These are phyloP conservation scores for Urostyla sp. DNA, from an alignment of 73 alveolate species.

Conservation along the genomic window DNA sequence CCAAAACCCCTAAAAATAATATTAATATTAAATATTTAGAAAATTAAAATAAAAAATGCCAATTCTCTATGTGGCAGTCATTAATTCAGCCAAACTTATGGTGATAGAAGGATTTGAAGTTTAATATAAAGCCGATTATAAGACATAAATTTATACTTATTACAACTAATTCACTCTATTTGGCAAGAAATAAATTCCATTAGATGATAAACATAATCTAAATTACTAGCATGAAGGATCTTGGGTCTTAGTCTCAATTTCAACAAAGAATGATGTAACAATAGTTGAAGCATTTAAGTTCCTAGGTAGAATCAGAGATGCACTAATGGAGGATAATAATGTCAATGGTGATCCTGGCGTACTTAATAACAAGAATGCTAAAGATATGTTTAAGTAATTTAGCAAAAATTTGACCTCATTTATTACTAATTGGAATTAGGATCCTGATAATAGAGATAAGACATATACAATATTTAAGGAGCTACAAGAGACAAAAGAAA, in stretches of 20 bases:
- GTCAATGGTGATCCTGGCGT: not conserved
- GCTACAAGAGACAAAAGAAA: slow-evolving; percentile 2
- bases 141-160: too few relatives aligned
- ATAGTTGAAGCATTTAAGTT: slow-evolving; percentile 43
- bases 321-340: not conserved
- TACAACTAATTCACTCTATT: too few relatives aligned
- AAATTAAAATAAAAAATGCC: too few relatives aligned
- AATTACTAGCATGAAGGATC: slow-evolving; percentile 41
- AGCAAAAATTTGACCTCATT: slow-evolving; percentile 27
- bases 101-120: too few relatives aligned
- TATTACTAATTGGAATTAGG: slow-evolving; percentile 33
- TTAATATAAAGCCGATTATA: too few relatives aligned
- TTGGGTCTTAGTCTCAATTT: slow-evolving; percentile 44
- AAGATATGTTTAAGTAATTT: not conserved
- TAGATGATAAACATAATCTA: slow-evolving; percentile 5
- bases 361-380: not conserved
- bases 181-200: not conserved
- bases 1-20: too few relatives aligned
- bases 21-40: too few relatives aligned
- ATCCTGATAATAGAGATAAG: slow-evolving; percentile 43
- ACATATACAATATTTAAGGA: slow-evolving; percentile 30
- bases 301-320: slow-evolving; percentile 14
- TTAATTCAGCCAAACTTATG: too few relatives aligned
- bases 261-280: slow-evolving; percentile 41
- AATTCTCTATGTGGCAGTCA: too few relatives aligned